phyloP scores from a whole-genome alignment of 1,284 basidiomycete species.

The Apiotrichum siamense region DNA sequence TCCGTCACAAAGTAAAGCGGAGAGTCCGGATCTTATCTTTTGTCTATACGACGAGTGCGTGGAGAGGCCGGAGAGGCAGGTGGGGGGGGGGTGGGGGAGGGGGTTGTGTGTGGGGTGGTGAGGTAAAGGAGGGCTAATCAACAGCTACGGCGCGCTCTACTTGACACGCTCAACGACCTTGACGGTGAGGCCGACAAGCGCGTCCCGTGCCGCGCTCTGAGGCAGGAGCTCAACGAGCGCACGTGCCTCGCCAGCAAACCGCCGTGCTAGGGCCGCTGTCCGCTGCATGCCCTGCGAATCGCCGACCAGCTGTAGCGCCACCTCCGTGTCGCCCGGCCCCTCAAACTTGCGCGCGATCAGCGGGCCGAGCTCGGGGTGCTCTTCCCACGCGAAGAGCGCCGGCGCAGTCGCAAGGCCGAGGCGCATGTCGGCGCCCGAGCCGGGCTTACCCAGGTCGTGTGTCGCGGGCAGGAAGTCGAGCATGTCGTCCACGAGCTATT shows the following conservation, averaged over 20 bases:
- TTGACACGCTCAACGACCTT: constrained; percentile 49
- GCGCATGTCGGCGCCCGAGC: constrained; percentile 72
- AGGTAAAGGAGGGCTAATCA: neutral
- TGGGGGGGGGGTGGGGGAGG: neutral
- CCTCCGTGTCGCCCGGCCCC: constrained; percentile 74
- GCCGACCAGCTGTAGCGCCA: constrained; percentile 66
- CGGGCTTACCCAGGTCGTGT: constrained; percentile 71
- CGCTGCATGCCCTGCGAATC: constrained; percentile 70
- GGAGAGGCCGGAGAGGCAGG: neutral
- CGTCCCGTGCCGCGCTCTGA: constrained; percentile 70
- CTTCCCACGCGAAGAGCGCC: constrained; percentile 89
- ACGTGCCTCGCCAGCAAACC: constrained; percentile 72
- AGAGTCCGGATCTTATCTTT: too few relatives aligned
- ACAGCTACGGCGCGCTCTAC: constrained; percentile 19
- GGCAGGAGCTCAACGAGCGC: constrained; percentile 68
- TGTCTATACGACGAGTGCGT: neutral
- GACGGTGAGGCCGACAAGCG: constrained; percentile 53
- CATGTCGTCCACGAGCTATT: constrained; percentile 85
- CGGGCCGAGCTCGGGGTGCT: constrained; percentile 67
- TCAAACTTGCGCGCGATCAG: constrained; percentile 81
- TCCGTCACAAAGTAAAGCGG: too few relatives aligned
- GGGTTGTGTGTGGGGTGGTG: neutral
- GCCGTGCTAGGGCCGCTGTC: constrained; percentile 68
- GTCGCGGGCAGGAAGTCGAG: constrained; percentile 72
- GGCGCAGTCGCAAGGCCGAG: constrained; percentile 88